Percentiles rank a stretch among this genome's conserved stretches.
phyloP scores from a whole-genome alignment of 306 rosid genomes.

The cucumber (Cucumis sativus) region DNA sequence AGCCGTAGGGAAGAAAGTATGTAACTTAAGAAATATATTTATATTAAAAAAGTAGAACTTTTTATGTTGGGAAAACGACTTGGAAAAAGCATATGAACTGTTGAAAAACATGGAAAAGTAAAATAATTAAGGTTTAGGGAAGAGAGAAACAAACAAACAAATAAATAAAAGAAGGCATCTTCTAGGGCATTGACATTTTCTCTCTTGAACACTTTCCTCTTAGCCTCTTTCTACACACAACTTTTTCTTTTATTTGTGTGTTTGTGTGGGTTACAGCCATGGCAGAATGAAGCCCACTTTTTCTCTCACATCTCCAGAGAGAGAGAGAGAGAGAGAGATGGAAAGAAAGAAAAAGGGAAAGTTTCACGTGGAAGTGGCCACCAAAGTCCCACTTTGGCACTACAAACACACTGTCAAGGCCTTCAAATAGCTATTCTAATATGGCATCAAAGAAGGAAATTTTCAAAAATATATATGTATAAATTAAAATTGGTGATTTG shows the following conservation, averaged over 20 bases:
- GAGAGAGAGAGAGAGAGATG: neutral
- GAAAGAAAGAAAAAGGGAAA: neutral
- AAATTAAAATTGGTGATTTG: neutral
- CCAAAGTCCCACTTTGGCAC: neutral
- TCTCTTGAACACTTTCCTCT: neutral
- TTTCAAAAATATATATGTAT: neutral
- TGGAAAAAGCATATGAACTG: too few relatives aligned
- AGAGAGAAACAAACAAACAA: too few relatives aligned
- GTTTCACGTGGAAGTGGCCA: slow-evolving; percentile 2
- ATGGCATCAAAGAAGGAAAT: neutral
- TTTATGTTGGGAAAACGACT: neutral
- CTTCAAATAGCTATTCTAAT: neutral
- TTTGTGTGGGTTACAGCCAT: neutral
- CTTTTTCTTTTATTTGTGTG: too few relatives aligned
- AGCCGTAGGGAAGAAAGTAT: too few relatives aligned
- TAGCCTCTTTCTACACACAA: neutral
- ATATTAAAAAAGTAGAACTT: too few relatives aligned
- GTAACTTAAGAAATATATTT: too few relatives aligned
- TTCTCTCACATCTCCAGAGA: neutral
- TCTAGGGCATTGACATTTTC: neutral
- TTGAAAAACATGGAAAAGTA: neutral
- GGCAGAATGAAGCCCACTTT: neutral
- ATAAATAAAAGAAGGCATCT: neutral
- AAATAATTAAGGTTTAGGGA: too few relatives aligned
- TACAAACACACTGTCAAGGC: neutral